These are phyloP conservation scores for Phytophthora ramorum DNA, from an alignment of 352 stramenopile genomes.

Conservation along the genomic window DNA sequence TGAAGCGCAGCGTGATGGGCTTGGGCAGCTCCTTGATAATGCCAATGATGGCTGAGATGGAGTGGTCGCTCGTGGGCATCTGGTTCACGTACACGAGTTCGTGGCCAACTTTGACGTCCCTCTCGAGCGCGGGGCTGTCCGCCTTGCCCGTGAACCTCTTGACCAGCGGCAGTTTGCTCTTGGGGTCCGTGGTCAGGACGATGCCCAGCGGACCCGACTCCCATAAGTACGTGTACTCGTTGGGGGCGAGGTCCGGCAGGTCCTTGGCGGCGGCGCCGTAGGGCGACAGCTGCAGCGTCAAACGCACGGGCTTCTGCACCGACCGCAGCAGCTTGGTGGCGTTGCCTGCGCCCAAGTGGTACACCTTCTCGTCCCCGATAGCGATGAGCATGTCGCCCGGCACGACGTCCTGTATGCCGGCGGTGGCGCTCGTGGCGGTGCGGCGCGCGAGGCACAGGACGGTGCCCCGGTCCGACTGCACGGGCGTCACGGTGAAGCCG, in stretches of 20 bases:
- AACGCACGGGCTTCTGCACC: conserved; percentile 69
- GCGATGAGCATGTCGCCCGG: conserved; percentile 78
- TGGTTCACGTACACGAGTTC: conserved; percentile 87
- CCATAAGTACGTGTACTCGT: conserved; percentile 87
- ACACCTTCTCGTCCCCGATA: conserved; percentile 82
- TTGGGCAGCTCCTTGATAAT: conserved; percentile 83
- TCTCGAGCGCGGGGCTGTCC: conserved; percentile 50
- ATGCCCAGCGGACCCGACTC: conserved; percentile 73
- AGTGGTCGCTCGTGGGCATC: conserved; percentile 71
- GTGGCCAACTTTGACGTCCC: conserved; percentile 63
- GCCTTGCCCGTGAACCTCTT: conserved; percentile 78
- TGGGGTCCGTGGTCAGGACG: conserved; percentile 71
- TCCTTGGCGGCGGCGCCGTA: conserved; percentile 57
- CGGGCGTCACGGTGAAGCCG: conserved; percentile 74
- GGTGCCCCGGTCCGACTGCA: conserved; percentile 72
- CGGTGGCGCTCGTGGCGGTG: conserved; percentile 46
- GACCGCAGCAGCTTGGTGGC: conserved; percentile 72
- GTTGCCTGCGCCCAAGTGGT: conserved; percentile 68
- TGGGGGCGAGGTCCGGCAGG: conserved; percentile 63
- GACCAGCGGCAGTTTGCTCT: conserved; percentile 77
- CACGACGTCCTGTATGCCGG: conserved; percentile 73
- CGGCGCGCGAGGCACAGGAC: conserved; percentile 68
- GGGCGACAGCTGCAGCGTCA: conserved; percentile 74
- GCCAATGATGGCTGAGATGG: conserved; percentile 74
- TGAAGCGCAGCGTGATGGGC: conserved; percentile 80